Evolutionary conservation across 164 flowering plant species (phyloP).

Genomic region (Vitis vinifera): ASM3070453v1 NC_081822.1:5510501-5511000

Average conservation of each 20-base stretch:
- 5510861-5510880: conserved; percentile 81
- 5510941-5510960: conserved; percentile 68
- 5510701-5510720: conserved; percentile 49
- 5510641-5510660: conserved; percentile 51
- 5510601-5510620: not conserved
- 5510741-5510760: conserved; percentile 41
- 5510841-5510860: conserved; percentile 75
- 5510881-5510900: conserved; percentile 83
- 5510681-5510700: conserved; percentile 91
- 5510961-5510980: conserved; percentile 47
- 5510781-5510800: conserved; percentile 71
- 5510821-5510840: conserved; percentile 56
- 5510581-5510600: not conserved
- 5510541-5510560: conserved; percentile 83
- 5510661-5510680: conserved; percentile 70
- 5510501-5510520: conserved; percentile 52
- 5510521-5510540: conserved; percentile 66
- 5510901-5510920: conserved; percentile 75
- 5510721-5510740: conserved; percentile 48
- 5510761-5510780: conserved; percentile 50
- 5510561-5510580: conserved; percentile 90
- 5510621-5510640: conserved; percentile 4
- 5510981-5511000: not conserved
- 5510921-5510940: conserved; percentile 71
- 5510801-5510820: conserved; percentile 53